phyloP scores from a whole-genome alignment of 805 yeast genomes.

The Cyberlindnera amylophila region DNA sequence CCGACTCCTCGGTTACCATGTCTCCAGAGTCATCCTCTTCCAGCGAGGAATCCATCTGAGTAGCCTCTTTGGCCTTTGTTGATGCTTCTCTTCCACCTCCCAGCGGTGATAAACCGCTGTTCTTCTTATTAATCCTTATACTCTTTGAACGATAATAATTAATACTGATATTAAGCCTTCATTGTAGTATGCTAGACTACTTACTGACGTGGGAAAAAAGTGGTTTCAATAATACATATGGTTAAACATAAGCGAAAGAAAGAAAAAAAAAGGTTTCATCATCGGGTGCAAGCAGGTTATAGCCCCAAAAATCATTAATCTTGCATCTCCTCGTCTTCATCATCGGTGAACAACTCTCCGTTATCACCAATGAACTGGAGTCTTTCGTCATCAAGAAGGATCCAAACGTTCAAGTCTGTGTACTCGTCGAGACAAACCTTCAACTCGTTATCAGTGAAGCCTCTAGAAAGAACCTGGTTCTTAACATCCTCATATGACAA shows the following conservation, averaged over 20 bases:
- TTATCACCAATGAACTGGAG: slow-evolving; percentile 45
- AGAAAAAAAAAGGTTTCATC: no score
- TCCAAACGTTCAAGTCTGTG: slow-evolving; percentile 70
- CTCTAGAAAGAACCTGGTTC: slow-evolving; percentile 69
- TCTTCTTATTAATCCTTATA: no score
- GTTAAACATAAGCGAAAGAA: no score
- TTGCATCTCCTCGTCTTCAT: slow-evolving; percentile 16
- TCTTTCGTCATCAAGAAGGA: slow-evolving; percentile 61
- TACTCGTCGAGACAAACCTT: slow-evolving; percentile 74
- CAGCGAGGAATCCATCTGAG: background rate
- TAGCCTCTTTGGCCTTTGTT: no score
- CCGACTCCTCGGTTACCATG: background rate
- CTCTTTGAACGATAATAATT: background rate
- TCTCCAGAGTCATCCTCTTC: background rate
- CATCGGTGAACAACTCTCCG: slow-evolving; percentile 17
- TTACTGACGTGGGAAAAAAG: no score
- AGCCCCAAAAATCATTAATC: slow-evolving; percentile 2
- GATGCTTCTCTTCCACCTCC: no score
- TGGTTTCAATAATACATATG: no score
- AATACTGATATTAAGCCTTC: no score
- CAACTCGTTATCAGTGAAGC: slow-evolving; percentile 78
- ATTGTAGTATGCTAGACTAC: no score
- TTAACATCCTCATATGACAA: slow-evolving; percentile 47
- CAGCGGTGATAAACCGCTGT: no score
- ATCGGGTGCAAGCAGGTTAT: no score